Evolutionary conservation across 768 basidiomycete genomes (phyloP).

Genomic region (Termitomyces sp.): DNA sequence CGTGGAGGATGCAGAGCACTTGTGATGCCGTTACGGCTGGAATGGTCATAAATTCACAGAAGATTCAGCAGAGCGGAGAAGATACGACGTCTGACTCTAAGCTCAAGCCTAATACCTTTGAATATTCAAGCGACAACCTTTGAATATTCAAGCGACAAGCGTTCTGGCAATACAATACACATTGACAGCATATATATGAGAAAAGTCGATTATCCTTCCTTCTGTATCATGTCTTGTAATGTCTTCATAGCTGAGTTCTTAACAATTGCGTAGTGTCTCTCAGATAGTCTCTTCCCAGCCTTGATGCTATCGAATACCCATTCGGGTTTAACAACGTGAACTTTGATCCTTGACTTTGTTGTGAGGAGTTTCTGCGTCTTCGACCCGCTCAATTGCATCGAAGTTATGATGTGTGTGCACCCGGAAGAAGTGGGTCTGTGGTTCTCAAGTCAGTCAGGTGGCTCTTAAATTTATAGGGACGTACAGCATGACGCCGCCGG

Average conservation of each 20-base stretch:
- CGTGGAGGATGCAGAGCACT: too few relatives aligned
- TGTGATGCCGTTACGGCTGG: too few relatives aligned
- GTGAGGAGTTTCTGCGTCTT: constrained; percentile 66
- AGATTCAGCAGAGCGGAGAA: too few relatives aligned
- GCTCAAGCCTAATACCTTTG: too few relatives aligned
- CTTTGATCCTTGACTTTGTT: constrained; percentile 38
- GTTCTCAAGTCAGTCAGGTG: constrained; percentile 7
- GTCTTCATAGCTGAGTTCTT: constrained; percentile 31
- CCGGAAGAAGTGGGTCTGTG: constrained; percentile 49
- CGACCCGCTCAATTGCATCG: constrained; percentile 61
- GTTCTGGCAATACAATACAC: neutral
- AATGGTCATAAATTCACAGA: too few relatives aligned
- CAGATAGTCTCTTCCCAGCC: constrained; percentile 53
- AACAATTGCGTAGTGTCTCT: constrained; percentile 52
- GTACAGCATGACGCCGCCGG: constrained; percentile 66
- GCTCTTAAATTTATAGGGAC: constrained; percentile 15
- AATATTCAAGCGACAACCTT: too few relatives aligned
- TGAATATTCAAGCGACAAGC: too few relatives aligned
- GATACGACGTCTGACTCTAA: too few relatives aligned
- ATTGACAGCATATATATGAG: neutral
- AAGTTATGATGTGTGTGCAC: constrained; percentile 78
- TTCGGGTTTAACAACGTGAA: constrained; percentile 67
- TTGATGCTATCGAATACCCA: constrained; percentile 70
- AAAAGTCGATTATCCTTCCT: neutral
- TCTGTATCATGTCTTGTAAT: constrained; percentile 31